Conservation (phyloP, 495 filamentous ascomycete species). For the Chaetomium cochliodes region DNA sequence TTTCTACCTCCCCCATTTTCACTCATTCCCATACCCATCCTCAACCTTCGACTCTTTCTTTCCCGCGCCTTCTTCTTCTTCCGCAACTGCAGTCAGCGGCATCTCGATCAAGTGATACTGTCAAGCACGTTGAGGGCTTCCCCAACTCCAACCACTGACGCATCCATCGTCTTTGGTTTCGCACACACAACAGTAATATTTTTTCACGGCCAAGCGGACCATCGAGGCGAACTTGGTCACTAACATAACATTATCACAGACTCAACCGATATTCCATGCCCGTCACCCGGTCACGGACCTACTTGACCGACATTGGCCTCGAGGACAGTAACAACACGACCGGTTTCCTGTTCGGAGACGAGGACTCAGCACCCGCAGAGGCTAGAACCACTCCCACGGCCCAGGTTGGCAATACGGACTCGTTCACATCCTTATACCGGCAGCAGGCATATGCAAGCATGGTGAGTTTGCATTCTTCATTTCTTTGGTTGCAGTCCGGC, state of each 20-base stretch:
- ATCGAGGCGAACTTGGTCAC: conserved; percentile 23
- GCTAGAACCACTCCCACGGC: conserved; percentile 53
- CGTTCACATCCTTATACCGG: conserved; percentile 78
- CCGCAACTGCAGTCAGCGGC: not conserved
- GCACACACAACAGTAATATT: conserved; percentile 2
- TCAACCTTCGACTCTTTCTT: not conserved
- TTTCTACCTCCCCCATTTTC: not conserved
- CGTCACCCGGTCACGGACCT: conserved; percentile 63
- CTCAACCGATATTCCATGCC: conserved; percentile 90
- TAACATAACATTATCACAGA: conserved; percentile 41
- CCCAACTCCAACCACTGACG: conserved; percentile 4
- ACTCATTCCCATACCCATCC: not conserved
- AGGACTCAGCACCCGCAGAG: conserved; percentile 64
- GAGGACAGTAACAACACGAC: conserved; percentile 71
- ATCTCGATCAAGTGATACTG: not conserved
- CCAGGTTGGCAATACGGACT: conserved; percentile 63
- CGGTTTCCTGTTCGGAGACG: conserved; percentile 79
- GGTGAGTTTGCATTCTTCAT: conserved; percentile 51
- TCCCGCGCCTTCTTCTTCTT: not conserved
- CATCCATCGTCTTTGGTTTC: not conserved
- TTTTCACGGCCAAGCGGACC: not conserved
- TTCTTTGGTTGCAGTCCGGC: not conserved
- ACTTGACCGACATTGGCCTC: conserved; percentile 55
- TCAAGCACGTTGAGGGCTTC: not conserved
- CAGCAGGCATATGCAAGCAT: conserved; percentile 65